phyloP scores from a whole-genome alignment of 305 asterid genomes.

The Petunia hybrid region DNA sequence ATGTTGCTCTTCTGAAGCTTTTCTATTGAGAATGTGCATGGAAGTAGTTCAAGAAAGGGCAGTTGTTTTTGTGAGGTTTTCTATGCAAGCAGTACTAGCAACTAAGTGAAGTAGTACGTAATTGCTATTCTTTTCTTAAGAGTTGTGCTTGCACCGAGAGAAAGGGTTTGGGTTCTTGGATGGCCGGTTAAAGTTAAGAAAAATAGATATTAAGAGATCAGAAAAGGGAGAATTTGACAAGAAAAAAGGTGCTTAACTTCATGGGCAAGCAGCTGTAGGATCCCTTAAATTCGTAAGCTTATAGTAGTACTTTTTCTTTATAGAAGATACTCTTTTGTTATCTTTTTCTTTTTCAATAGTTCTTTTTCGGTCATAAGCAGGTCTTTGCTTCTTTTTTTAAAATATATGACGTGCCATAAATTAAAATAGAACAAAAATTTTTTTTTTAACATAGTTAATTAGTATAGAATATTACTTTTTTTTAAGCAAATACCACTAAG shows the following conservation, averaged over 20 bases:
- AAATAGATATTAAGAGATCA: constrained; percentile 22
- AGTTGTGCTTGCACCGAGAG: background rate
- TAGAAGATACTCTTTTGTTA: constrained; percentile 36
- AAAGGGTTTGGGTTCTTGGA: background rate
- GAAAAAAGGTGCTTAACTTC: constrained; percentile 56
- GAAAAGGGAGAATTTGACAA: constrained; percentile 21
- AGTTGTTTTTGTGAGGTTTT: background rate
- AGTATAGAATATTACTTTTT: no score
- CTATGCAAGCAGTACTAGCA: background rate
- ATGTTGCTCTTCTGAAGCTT: background rate
- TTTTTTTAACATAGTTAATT: no score
- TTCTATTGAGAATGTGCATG: background rate
- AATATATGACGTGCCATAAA: background rate
- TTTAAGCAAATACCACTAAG: no score
- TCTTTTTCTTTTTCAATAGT: background rate
- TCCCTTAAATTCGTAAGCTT: constrained; percentile 39
- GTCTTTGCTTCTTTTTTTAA: background rate
- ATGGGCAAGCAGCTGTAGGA: constrained; percentile 58
- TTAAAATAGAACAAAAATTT: background rate
- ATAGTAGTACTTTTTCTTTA: constrained; percentile 32
- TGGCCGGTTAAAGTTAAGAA: background rate
- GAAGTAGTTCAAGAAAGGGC: background rate
- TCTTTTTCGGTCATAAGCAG: background rate
- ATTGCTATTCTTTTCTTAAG: background rate
- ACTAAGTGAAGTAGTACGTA: background rate